Evolutionary conservation across 192 early-diverging fungal genomes (phyloP), one percentile per base, ranked within the genome.

Genomic region (Backusella tuberculispora): DNA sequence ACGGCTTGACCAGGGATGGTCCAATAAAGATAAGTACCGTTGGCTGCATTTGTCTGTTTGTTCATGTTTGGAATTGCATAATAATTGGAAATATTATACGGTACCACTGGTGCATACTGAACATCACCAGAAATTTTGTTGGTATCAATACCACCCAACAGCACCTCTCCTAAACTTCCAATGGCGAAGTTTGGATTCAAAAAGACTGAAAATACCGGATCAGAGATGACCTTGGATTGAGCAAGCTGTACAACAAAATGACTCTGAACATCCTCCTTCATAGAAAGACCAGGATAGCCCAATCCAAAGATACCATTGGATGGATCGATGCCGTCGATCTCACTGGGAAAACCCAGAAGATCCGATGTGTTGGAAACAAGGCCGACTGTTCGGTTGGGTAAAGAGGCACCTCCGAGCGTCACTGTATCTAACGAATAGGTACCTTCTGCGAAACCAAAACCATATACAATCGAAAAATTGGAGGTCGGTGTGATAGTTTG

Each of bases 81-180:
- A 21, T 66, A 41, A 19, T 29, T 41, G 14, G 26, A 50, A 19
- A 78, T 4, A 21, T 73, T 34, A 24, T 73, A 78, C 17, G 26
- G 12, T 10, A 78, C 66, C 0, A 78, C 76, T 37, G 76, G 76
- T 5, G 78, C 72, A 72, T 86, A 88, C 21, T 60, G 82, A 42
- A 88, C 70, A 10, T 64, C 29, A 13, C 85, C 87, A 12, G 83
- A 75, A 0, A 43, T 21, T 56, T 82, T 85, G 42, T 64, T 63
- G 7, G 67, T 40, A 69, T 88, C 87, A 42, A 81, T 69, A 24
- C 85, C 87, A 71, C 84, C 85, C 69, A 90, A 76, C 8, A 64
- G 71, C 29, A 90, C 76, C 44, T 84, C 81, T 4, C 87, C 88
- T 37, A 56, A 63, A 4, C 24, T 50, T 1, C 67, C 72, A 17